Base-by-base conservation (phyloP, 2,329 filamentous ascomycete genomes). In the Alternaria viburni region DNA sequence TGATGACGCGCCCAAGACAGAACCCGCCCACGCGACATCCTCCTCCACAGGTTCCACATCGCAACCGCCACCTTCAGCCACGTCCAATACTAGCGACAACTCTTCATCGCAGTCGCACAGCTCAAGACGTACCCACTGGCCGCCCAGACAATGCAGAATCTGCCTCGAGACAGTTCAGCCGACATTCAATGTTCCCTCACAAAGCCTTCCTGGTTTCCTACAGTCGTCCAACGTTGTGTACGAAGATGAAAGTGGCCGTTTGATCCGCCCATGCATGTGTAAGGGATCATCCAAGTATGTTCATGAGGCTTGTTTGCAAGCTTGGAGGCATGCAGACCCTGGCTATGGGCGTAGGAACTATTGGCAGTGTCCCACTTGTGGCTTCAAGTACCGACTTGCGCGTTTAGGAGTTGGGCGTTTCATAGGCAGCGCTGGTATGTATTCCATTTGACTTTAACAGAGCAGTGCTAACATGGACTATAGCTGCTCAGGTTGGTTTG, bases 281-380 rank as follows among this genome's bases (percentile, higher is more conserved):
- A 96, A 93, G 82, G 96, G 96, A 56, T 93, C 92, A 43, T 92
- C 95, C 71, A 92, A 92, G 82, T 97, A 97, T 80, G 93, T 98
- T 23, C 96, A 99, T 79, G 93, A 97, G 80, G 91, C 89, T 28
- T 99, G 96, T 76, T 85, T 99, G 52, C 88, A 91, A 73, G 85
- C 88, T 11, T 98, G 94, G 93, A 88, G 96, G 70, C 86, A 90
- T 66, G 87, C 92, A 46, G 89, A 93, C 75, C 91, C 92, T 0
- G 74, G 85, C 44, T 86, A 88, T 68, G 82, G 83, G 45, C 82
- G 81, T 61, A 87, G 91, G 60, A 93, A 94, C 71, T 96, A 90
- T 77, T 97, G 91, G 88, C 87, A 92, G 73, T 98, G 95, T 75
- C 92, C 92, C 19, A 97, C 93, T 0, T 98, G 95, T 81, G 86